phyloP scores from a whole-genome alignment of 176 grass and related monocot species.

The Oryza glumipatula region DNA sequence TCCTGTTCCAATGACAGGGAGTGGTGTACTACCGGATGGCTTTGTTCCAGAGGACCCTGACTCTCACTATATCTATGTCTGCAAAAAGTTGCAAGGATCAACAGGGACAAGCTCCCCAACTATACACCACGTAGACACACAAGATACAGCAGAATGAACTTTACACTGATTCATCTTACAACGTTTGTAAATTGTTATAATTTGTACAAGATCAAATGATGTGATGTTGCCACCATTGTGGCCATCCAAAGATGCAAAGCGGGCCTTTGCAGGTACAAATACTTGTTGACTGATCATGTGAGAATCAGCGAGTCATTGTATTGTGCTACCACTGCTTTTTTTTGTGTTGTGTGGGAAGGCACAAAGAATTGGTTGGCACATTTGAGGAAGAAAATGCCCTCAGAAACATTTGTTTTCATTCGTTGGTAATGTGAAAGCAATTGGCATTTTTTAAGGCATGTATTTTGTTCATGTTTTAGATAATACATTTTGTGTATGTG shows the following conservation, averaged over 20 bases:
- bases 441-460: not conserved
- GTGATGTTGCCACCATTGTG: constrained; percentile 52
- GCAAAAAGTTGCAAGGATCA: constrained; percentile 62
- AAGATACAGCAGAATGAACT: constrained; percentile 36
- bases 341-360: constrained; percentile 22
- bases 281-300: constrained; percentile 38
- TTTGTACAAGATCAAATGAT: constrained; percentile 33
- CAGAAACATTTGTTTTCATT: constrained; percentile 19
- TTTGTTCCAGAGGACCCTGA: constrained; percentile 93
- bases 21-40: constrained; percentile 61
- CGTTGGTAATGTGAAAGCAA: not conserved
- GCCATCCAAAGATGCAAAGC: constrained; percentile 48
- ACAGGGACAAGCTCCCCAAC: constrained; percentile 39
- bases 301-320: constrained; percentile 32
- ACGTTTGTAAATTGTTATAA: constrained; percentile 37
- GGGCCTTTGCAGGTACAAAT: constrained; percentile 27
- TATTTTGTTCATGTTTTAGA: not conserved
- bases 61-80: constrained; percentile 93
- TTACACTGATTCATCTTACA: constrained; percentile 37
- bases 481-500: not conserved
- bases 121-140: constrained; percentile 19
- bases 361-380: not conserved
- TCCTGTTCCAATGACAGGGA: constrained; percentile 79
- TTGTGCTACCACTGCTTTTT: constrained; percentile 12
- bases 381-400: constrained; percentile 25